phyloP scores from a whole-genome alignment of 441 rosid genomes.

The Brassica hybrid region DNA sequence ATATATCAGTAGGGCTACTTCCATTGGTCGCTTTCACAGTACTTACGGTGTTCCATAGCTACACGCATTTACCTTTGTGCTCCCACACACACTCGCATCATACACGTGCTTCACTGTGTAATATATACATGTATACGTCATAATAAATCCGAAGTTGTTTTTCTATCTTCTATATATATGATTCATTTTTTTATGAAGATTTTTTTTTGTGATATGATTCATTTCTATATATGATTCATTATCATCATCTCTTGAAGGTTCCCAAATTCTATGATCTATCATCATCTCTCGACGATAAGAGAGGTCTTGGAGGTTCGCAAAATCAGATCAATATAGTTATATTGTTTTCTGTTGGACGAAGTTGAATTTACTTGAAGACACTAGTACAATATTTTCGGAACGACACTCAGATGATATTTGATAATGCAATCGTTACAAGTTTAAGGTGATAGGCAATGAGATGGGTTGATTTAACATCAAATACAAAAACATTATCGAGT shows the following conservation, averaged over 20 bases:
- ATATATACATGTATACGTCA: not conserved
- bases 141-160: not conserved
- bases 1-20: conserved; percentile 30
- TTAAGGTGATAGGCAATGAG: not conserved
- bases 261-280: not conserved
- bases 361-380: not conserved
- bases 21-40: conserved; percentile 44
- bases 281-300: not conserved
- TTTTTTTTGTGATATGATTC: no score
- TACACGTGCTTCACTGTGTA: conserved; percentile 28
- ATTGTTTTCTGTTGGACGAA: not conserved
- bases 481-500: not conserved
- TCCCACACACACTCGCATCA: conserved; percentile 32
- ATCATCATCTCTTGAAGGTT: not conserved
- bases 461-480: not conserved
- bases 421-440: not conserved
- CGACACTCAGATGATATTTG: not conserved
- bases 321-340: not conserved
- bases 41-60: conserved; percentile 43
- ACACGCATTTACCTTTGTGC: conserved; percentile 36
- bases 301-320: not conserved
- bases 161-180: no score
- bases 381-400: not conserved
- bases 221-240: not conserved
- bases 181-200: no score